Base-by-base conservation (phyloP, 2,329 filamentous ascomycete genomes). In the Boeremia lycopersici region DNA sequence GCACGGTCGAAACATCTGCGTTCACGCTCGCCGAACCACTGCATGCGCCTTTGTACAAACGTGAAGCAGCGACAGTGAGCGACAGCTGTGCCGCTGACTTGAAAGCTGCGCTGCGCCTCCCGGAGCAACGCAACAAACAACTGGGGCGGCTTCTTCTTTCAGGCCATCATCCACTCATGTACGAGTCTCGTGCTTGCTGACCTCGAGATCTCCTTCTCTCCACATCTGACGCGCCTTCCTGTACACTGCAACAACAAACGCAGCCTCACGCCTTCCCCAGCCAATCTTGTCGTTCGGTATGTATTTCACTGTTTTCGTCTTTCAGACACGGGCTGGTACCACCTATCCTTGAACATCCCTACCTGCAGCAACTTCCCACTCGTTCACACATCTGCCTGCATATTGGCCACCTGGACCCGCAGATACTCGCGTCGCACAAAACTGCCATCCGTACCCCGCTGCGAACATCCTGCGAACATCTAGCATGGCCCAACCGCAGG, bases 11-110 rank as follows among this genome's bases (percentile, higher is more conserved):
- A 53, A 55, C 48, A 48, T 48, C 44, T 46, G 51, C 59, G 28
- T 57, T 36, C 29, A 50, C 60, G 56, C 62, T 63, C 35, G 57
- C 58, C 66, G 59, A 71, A 68, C 66, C 67, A 58, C 61, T 56
- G 57, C 53, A 53, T 41, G 48, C 47, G 49, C 36, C 26, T 35
- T 51, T 15, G 43, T 33, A 43, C 48, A 59, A 53, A 48, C 39
- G 50, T 55, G 47, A 61, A 50, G 49, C 54, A 51, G 62, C 61
- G 60, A 65, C 63, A 64, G 59, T 49, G 35, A 43, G 52, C 46
- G 41, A 35, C 44, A 47, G 29, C 52, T 48, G 33, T 36, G 53
- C 48, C 48, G 34, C 48, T 48, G 48, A 35, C 47, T 48, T 56
- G 48, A 56, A 51, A 56, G 47, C 42, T 52, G 47, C 38, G 48